Percentiles rank a stretch among this genome's conserved stretches.
Conservation (phyloP, 73 alveolate genomes). For the Paramecium primaurelia region DNA sequence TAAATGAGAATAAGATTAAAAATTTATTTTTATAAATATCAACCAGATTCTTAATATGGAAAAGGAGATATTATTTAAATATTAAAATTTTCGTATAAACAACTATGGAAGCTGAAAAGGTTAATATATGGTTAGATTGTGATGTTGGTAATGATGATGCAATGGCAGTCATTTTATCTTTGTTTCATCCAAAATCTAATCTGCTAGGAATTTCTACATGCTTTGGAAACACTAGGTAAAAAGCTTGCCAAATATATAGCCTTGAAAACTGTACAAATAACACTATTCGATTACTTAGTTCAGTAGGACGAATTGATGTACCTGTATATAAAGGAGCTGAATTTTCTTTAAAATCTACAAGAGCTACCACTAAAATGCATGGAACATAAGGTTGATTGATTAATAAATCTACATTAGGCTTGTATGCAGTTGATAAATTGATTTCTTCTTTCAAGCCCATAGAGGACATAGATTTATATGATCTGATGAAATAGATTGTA, state of each 20-base stretch:
- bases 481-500: neutral
- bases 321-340: conserved; percentile 20
- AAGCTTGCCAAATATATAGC: neutral
- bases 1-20: neutral
- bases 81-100: neutral
- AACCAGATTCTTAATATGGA: neutral
- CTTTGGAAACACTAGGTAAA: conserved; percentile 6
- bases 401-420: neutral
- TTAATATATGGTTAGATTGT: conserved; percentile 44
- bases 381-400: neutral
- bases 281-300: neutral
- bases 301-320: neutral
- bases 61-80: neutral
- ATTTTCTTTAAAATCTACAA: neutral
- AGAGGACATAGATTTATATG: neutral
- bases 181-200: neutral
- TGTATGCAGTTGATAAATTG: neutral
- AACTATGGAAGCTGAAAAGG: neutral
- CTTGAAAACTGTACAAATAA: conserved; percentile 17
- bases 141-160: conserved; percentile 38
- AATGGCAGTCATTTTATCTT: conserved; percentile 4
- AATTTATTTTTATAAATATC: neutral
- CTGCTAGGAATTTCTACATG: conserved; percentile 17
- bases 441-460: neutral
- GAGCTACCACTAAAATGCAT: conserved; percentile 20